Evolutionary conservation across 768 basidiomycete genomes (phyloP), one percentile per base, ranked within the genome.

Genomic region (Lactarius tabidus): DNA sequence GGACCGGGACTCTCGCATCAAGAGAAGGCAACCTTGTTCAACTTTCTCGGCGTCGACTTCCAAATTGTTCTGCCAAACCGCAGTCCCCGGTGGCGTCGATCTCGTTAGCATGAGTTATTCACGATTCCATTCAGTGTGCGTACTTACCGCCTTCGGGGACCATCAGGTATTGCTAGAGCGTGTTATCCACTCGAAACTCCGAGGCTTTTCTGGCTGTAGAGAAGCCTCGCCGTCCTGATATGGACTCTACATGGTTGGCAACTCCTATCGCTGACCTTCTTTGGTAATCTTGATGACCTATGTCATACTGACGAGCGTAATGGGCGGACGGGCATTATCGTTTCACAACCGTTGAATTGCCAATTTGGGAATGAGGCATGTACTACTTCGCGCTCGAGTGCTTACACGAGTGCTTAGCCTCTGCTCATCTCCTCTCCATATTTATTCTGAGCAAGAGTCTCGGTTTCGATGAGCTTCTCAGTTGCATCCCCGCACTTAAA

Each of bases 241-340:
- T 57, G 14, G 56, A 17, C 35, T 38, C 29, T 57, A 17, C 29
- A 23, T 10, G 20, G 31, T 31, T 31, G 53, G 54, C 54, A 35
- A 26, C 31, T 29, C 29, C 15, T 52, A n/a, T 26, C 51, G 35
- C 48, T 53, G 60, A 53, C 28, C 10, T 26, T 51, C 23, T 51
- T 15, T 26, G 14, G 23, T 26, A 20, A 17, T 36, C 23, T 60
- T 36, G 26, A 29, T 12, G 54, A 36, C 14, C 38, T 39, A 53
- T 61, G 51, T 61, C 60, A 54, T 38, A 36, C 60, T 26, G 59
- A 61, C 6, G 52, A 41, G 26, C 48, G 48, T 31, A 54, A 54
- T 23, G 28, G 51, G 53, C 38, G 51, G 26, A 28, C 29, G 53
- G 28, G 9, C 15, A 23, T 18, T 7, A 29, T 54, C 60, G 60